These are phyloP conservation scores for Aspergillus viridinutans DNA, from an alignment of 2,329 filamentous ascomycete genomes.

Conservation along the genomic window DNA sequence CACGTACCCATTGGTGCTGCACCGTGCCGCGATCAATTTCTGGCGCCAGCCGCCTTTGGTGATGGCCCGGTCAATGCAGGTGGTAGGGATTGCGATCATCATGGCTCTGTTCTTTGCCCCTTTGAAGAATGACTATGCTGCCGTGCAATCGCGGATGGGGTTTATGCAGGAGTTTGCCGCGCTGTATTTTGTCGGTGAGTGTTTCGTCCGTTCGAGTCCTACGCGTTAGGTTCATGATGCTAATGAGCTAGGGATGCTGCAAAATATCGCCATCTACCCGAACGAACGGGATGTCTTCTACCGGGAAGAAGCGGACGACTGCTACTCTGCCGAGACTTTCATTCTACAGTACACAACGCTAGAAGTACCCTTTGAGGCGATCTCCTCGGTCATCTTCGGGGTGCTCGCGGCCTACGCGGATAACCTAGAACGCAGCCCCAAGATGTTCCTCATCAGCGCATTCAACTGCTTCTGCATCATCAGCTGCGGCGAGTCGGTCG, in stretches of 20 bases:
- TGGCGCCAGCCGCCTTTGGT: slow-evolving; percentile 62
- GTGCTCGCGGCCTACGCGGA: slow-evolving; percentile 61
- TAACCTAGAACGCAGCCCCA: slow-evolving; percentile 58
- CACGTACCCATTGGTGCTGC: slow-evolving; percentile 64
- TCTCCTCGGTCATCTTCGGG: slow-evolving; percentile 62
- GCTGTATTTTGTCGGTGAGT: slow-evolving; percentile 35
- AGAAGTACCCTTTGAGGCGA: slow-evolving; percentile 68
- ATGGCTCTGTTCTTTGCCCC: slow-evolving; percentile 69
- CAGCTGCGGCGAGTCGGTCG: slow-evolving; percentile 68
- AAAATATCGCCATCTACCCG: slow-evolving; percentile 72
- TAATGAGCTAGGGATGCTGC: slow-evolving; percentile 61
- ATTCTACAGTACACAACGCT: slow-evolving; percentile 65
- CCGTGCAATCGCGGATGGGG: slow-evolving; percentile 68
- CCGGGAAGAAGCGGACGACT: slow-evolving; percentile 68
- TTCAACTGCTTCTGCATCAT: slow-evolving; percentile 71
- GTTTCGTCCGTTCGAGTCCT: not conserved
- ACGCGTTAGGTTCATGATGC: not conserved
- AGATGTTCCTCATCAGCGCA: slow-evolving; percentile 63
- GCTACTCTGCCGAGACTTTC: slow-evolving; percentile 69
- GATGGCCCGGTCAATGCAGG: slow-evolving; percentile 63
- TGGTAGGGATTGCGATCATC: slow-evolving; percentile 59
- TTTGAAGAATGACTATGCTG: slow-evolving; percentile 63
- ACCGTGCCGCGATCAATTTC: slow-evolving; percentile 65
- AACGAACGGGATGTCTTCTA: slow-evolving; percentile 72
- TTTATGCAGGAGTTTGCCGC: slow-evolving; percentile 69